Evolutionary conservation across 371 early-diverging fungal genomes (phyloP).

Genomic region (Catenaria anguillulae): DNA sequence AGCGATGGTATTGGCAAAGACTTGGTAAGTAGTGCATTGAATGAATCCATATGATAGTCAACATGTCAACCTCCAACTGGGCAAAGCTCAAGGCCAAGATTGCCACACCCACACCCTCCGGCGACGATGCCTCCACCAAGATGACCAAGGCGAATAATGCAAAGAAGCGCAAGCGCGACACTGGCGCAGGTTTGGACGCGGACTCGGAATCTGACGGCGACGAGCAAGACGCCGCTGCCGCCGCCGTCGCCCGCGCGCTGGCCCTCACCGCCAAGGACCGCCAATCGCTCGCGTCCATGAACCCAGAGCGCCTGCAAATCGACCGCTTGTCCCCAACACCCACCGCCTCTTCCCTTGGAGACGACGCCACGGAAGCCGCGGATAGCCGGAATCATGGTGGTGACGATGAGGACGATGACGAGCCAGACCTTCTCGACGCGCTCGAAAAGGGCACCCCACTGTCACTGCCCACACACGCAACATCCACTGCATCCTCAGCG

Average conservation of each 20-base stretch:
- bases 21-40: no score
- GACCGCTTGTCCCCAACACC: no score
- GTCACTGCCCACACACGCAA: neutral
- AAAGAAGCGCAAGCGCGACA: no score
- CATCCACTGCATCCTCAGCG: no score
- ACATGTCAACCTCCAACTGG: neutral
- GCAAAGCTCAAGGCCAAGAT: neutral
- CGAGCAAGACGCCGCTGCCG: neutral
- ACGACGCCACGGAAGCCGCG: neutral
- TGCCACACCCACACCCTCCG: no score
- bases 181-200: neutral
- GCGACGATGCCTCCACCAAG: no score
- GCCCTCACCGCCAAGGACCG: neutral
- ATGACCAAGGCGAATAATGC: no score
- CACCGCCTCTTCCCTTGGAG: neutral
- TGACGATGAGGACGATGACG: neutral
- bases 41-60: no score
- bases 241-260: neutral
- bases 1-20: no score
- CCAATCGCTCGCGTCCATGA: neutral
- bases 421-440: neutral
- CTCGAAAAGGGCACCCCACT: neutral
- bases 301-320: no score
- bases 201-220: neutral
- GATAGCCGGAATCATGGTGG: neutral